These are phyloP conservation scores for Mollisia scopiformis DNA, from an alignment of 2,329 filamentous ascomycete genomes.

Conservation along the genomic window DNA sequence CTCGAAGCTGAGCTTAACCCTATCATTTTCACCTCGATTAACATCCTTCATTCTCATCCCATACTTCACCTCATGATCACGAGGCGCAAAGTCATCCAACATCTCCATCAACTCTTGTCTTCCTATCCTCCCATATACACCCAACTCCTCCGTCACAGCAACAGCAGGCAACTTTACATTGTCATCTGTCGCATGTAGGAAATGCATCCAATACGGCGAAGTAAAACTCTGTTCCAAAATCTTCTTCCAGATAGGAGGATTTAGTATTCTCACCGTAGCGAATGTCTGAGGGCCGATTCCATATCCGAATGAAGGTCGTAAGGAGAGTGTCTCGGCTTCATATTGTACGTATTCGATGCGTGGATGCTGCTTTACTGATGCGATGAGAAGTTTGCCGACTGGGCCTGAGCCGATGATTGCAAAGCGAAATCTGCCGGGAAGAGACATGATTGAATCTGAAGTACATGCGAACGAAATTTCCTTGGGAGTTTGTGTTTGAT, in stretches of 20 bases:
- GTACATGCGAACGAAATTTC: too few species aligned
- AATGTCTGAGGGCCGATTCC: constrained; percentile 11
- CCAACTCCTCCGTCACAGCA: background rate
- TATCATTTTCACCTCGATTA: background rate
- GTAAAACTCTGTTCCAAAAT: too few species aligned
- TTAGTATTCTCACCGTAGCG: constrained; percentile 4
- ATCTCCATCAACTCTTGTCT: constrained; percentile 7
- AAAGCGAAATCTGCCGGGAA: constrained; percentile 1
- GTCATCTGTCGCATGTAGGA: too few species aligned
- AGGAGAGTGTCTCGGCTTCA: constrained; percentile 14
- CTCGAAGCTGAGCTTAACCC: constrained; percentile 10
- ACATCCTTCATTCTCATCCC: constrained; percentile 7
- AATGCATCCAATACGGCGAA: constrained; percentile 13
- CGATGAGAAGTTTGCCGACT: constrained; percentile 16
- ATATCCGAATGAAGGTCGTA: constrained; percentile 16
- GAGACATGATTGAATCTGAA: background rate
- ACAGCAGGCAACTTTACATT: too few species aligned
- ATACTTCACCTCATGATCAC: constrained; percentile 3
- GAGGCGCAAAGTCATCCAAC: constrained; percentile 7
- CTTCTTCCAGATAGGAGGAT: background rate
- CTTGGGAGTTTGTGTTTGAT: too few species aligned
- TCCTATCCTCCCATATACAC: constrained; percentile 11
- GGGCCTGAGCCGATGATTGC: constrained; percentile 16
- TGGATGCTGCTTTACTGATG: constrained; percentile 11
- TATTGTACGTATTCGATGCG: constrained; percentile 9